Base-by-base conservation (phyloP, 2,329 filamentous ascomycete genomes). In the Fusarium xylarioides region DNA sequence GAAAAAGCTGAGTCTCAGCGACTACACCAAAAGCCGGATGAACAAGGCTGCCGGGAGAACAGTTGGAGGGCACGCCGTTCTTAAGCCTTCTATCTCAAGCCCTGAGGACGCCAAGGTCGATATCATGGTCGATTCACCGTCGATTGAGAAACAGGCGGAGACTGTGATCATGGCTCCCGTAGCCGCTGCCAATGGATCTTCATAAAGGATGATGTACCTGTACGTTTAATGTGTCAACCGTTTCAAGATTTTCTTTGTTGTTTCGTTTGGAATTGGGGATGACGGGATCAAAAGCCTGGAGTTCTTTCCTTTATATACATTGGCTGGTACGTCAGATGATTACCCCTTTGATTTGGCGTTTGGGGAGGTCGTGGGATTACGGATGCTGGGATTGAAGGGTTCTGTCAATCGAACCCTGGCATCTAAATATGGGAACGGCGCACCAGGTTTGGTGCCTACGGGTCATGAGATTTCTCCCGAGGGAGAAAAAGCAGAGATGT, bases 1-100 rank as follows among this genome's bases (percentile, higher is more conserved):
- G 81, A 92, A 92, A 84, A 92, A 91, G 79, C 81, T 92, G 42
- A 91, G 89, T 70, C 79, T 92, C 4, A 91, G 89, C 75, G 90
- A 92, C 76, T 92, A 92, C 76, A 88, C 85, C 14, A 90, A 89
- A 78, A 89, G 87, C 71, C 84, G 88, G 56, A 84, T 86, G 82
- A 88, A 86, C 76, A 91, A 89, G 77, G 85, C 85, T 7, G 85
- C 85, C 6, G 85, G 74, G 78, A 75, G 84, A 59, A 73, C 79
- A 15, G 64, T 76, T 6, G 76, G 76, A 7, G 79, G 77, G 5
- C 71, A 74, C 40, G 70, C 77, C 21, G 52, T 80, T 21, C 69
- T 80, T 26, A 84, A 82, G 63, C 75, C 82, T 28, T 79, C 78
- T 40, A 71, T 81, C 11, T 78, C 80, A 5, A 82, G 80, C 47